phyloP scores from a whole-genome alignment of 139 green algal genomes.

The Pleodorina starrii region DNA sequence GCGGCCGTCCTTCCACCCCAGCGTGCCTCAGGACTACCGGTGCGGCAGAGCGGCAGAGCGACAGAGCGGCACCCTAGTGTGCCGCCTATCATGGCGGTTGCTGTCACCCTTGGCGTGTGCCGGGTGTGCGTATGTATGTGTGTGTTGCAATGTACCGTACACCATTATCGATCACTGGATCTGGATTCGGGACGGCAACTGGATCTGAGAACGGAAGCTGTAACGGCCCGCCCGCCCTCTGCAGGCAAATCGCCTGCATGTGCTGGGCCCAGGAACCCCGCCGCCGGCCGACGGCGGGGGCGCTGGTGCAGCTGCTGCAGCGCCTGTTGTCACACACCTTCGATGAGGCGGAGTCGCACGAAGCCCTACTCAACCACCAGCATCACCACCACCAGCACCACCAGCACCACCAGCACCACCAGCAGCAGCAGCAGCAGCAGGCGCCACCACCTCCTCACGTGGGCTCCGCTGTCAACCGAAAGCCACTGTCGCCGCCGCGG shows the following conservation, averaged over 20 bases:
- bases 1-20: slow-evolving; percentile 29
- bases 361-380: neutral
- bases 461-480: neutral
- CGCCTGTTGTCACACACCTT: neutral
- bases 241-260: neutral
- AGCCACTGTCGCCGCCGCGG: neutral
- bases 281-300: slow-evolving; percentile 1
- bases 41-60: too few relatives aligned
- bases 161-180: too few relatives aligned
- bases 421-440: neutral
- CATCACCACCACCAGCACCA: neutral
- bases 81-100: neutral
- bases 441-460: neutral
- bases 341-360: neutral
- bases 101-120: neutral
- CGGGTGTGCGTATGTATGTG: neutral
- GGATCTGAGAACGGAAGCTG: too few relatives aligned
- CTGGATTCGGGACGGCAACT: too few relatives aligned
- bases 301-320: slow-evolving; percentile 30
- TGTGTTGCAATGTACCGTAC: neutral
- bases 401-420: neutral
- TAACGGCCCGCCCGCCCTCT: too few relatives aligned
- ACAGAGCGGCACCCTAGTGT: neutral
- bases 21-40: neutral
- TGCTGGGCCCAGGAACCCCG: slow-evolving; percentile 39